Evolutionary conservation across 768 basidiomycete species (phyloP), one percentile per base, ranked within the genome.

Genomic region (Rhodotorula babjevae): DNA sequence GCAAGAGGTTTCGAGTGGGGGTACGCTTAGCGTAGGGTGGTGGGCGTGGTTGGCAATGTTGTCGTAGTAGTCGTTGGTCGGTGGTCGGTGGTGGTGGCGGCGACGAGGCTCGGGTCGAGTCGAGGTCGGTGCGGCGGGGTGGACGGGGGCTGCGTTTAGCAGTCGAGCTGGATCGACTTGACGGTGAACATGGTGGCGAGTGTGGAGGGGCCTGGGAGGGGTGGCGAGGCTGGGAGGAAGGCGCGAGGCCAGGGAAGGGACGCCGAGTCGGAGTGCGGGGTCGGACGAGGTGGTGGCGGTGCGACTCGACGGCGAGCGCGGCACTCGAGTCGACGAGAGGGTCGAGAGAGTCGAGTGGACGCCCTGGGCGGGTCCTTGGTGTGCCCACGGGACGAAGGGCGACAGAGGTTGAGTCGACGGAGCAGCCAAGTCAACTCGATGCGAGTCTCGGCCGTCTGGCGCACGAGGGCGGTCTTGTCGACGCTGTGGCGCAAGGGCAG

Each of bases 1-100:
- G 46, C 46, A 46, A 62, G 61, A 62, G 46, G 61, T 62, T 62
- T 62, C 61, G 61, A 62, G 61, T 61, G 47, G 44, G 44, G 44
- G 12, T 46, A 46, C 44, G 44, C 44, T 27, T 23, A 3, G 56
- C 33, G 56, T 56, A 33, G 36, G 16, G 4, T n/a, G 59, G 19
- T 60, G 42, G 16, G 33, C 25, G 42, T 44, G 42, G 25, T 27
- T 15, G 33, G 14, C 33, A 25, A 36, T 58, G 57, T 18, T 10
- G 23, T 36, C 1, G 7, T 7, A 36, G 36, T 2, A 1, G 56
- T 12, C 3, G 12, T 15, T 27, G 19, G 4, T 11, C 31, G 33
- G 31, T 31, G 18, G 19, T 27, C 19, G 31, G 31, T 33, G 56
- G 56, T 31, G 56, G 33, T 25, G 21, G n/a, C 5, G 53, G 29